A percentile compares a stretch with the other conserved stretches of the same genome.
These are phyloP conservation scores for Tricholoma bakamatsutake DNA, from an alignment of 768 basidiomycete species.

Conservation along the genomic window DNA sequence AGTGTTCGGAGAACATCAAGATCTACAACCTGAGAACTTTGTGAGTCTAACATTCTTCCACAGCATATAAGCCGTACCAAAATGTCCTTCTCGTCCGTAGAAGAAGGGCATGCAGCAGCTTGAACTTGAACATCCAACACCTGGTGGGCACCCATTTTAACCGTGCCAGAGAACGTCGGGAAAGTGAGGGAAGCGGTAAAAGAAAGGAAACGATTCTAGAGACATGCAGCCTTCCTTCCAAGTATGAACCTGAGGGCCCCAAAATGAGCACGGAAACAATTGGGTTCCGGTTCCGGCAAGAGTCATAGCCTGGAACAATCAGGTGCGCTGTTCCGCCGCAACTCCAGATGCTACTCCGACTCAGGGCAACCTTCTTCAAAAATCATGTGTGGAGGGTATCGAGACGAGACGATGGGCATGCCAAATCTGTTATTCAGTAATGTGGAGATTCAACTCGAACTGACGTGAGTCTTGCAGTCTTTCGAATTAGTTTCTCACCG, in stretches of 20 bases:
- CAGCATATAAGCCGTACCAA: neutral
- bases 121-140: slow-evolving; percentile 22
- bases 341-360: too few species aligned
- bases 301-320: neutral
- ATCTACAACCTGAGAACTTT: slow-evolving; percentile 21
- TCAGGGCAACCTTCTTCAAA: too few species aligned
- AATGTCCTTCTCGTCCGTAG: neutral
- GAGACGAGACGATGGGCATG: too few species aligned
- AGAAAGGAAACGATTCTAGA: neutral
- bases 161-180: slow-evolving; percentile 12
- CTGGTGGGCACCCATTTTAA: slow-evolving; percentile 14
- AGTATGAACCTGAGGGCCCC: neutral
- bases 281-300: neutral
- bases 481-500: too few species aligned
- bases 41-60: neutral
- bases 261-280: neutral
- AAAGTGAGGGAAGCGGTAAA: neutral
- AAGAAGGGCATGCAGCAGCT: slow-evolving; percentile 5
- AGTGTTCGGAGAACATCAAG: slow-evolving; percentile 20
- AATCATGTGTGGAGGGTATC: too few species aligned
- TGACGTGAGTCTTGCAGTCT: too few species aligned
- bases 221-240: neutral
- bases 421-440: too few species aligned
- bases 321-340: neutral
- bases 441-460: too few species aligned